Conservation (phyloP, 176 grass and related monocot genomes). For the Echinochloa phyllopogon region DNA sequence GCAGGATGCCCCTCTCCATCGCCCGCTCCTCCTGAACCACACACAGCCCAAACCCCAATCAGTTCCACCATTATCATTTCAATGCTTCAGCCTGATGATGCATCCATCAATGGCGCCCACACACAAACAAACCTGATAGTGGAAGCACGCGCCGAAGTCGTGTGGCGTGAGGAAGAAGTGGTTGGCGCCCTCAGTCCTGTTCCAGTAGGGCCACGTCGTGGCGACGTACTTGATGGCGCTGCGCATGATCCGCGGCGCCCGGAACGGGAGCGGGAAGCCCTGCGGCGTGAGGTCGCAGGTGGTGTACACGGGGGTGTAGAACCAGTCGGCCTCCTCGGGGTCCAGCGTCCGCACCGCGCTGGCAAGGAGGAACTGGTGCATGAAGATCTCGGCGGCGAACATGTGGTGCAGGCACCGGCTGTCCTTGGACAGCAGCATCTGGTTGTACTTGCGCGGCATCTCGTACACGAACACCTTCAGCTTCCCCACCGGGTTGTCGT, state of each 20-base stretch:
- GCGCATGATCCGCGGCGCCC: slow-evolving; percentile 68
- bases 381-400: slow-evolving; percentile 79
- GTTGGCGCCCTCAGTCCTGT: slow-evolving; percentile 58
- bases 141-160: slow-evolving; percentile 69
- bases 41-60: not conserved
- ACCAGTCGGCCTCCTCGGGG: slow-evolving; percentile 68
- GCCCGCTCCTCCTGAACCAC: slow-evolving; percentile 54
- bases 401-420: slow-evolving; percentile 62
- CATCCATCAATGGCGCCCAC: not conserved
- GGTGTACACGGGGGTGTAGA: slow-evolving; percentile 64
- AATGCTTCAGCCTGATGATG: not conserved
- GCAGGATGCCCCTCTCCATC: slow-evolving; percentile 58
- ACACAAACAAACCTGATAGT: slow-evolving; percentile 42
- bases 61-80: not conserved
- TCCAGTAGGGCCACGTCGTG: slow-evolving; percentile 66
- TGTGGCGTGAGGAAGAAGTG: slow-evolving; percentile 66
- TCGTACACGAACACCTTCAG: slow-evolving; percentile 75
- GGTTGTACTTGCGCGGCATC: slow-evolving; percentile 72
- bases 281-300: slow-evolving; percentile 65
- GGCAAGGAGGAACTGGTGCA: slow-evolving; percentile 64
- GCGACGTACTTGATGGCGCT: slow-evolving; percentile 60
- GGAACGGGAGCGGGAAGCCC: slow-evolving; percentile 67
- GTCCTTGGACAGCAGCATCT: slow-evolving; percentile 58
- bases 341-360: slow-evolving; percentile 67
- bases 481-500: slow-evolving; percentile 63